Evolutionary conservation across 2,329 filamentous ascomycete genomes (phyloP), one percentile per base, ranked within the genome.

Genomic region (Fusarium sp.): DNA sequence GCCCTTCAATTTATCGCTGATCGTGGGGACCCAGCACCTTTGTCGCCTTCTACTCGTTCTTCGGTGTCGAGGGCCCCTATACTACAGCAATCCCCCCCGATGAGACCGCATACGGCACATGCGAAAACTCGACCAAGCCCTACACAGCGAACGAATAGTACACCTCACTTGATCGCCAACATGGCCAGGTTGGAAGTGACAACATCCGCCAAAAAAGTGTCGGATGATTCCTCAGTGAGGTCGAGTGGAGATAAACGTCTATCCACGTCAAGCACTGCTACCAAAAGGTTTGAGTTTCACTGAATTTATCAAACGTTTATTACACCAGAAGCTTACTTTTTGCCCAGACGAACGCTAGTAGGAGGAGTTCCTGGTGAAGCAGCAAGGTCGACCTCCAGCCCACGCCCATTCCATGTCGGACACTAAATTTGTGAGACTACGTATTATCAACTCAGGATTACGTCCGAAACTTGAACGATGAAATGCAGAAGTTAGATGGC

Each of bases 301-400:
- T 71, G 88, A 90, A 56, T 88, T 89, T 67, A 86, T 87, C 48
- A 88, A 87, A 75, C 82, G 87, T 66, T 77, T 90, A 56, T 89
- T 87, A 71, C 75, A 89, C 87, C 54, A 89, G 86, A 75, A 89
- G 85, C 76, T 78, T 89, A 74, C 80, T 90, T 55, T 81, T 89
- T 47, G 82, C 88, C 58, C 86, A 89, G 79, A 86, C 86, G 64
- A 88, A 88, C 75, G 80, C 82, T 63, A 84, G 82, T 73, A 79
- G 78, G 62, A 78, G 79, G 66, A 87, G 84, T 79, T 85, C 82
- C 75, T 79, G 82, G 55, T 79, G 80, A 58, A 85, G 84, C 76
- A 82, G 79, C 73, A 85, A 86, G 63, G 72, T 79, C 62, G 83
- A 86, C 51, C 32, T 72, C 65, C 80, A 82, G 63, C 73, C 78